These are phyloP conservation scores for Cucurbita maxima DNA, from an alignment of 306 rosid genomes.

Conservation along the genomic window DNA sequence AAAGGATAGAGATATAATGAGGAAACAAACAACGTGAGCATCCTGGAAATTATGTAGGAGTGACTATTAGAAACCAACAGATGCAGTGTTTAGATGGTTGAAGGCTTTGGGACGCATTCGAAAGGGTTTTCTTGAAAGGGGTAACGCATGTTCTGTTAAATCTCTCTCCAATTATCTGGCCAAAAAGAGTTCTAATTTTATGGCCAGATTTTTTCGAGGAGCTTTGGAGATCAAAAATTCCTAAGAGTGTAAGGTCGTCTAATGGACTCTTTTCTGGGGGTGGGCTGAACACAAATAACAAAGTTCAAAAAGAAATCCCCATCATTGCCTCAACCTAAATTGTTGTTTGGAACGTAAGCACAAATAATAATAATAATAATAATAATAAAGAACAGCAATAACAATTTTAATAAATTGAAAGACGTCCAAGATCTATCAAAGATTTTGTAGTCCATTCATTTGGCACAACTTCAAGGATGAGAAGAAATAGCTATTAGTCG, in stretches of 20 bases:
- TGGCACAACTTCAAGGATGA: not conserved
- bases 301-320: not conserved
- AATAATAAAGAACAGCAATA: too few species aligned
- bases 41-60: not conserved
- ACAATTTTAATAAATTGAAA: not conserved
- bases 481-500: not conserved
- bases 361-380: not conserved
- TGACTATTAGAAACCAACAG: not conserved
- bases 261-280: not conserved
- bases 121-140: not conserved
- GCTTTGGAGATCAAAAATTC: not conserved
- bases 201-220: not conserved
- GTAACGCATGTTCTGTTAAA: not conserved
- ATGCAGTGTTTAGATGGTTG: not conserved
- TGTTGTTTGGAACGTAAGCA: not conserved
- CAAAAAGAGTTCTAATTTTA: not conserved
- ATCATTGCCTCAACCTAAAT: not conserved
- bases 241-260: not conserved
- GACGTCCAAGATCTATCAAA: not conserved
- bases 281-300: not conserved
- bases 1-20: constrained; percentile 11
- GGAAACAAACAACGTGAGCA: not conserved
- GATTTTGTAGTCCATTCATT: not conserved
- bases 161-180: not conserved
- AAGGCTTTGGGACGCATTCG: not conserved